These are phyloP conservation scores for Calonectria leucothoes DNA, from an alignment of 2,329 filamentous ascomycete species.

Conservation along the genomic window DNA sequence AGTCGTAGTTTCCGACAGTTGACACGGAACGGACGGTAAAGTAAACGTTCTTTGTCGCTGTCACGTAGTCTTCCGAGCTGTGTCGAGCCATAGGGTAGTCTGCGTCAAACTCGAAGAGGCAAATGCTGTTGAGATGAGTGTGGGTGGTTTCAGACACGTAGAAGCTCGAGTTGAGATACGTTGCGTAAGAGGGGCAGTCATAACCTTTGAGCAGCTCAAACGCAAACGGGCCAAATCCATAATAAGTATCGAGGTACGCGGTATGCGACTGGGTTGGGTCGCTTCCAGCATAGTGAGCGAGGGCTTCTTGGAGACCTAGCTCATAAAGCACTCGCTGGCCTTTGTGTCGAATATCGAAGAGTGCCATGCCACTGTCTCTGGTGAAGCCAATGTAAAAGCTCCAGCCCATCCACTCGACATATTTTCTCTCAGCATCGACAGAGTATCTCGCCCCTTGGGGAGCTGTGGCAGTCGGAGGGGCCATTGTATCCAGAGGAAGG, in stretches of 20 bases:
- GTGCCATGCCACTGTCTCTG: slow-evolving; percentile 58
- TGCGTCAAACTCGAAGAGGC: slow-evolving; percentile 64
- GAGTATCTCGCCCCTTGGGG: slow-evolving; percentile 16
- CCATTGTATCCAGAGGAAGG: slow-evolving; percentile 19
- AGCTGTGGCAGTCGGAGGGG: neutral
- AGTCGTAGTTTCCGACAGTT: slow-evolving; percentile 57
- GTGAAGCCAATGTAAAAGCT: slow-evolving; percentile 64
- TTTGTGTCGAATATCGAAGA: slow-evolving; percentile 65
- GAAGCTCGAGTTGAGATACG: slow-evolving; percentile 60
- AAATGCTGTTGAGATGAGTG: slow-evolving; percentile 63
- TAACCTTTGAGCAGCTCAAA: slow-evolving; percentile 60
- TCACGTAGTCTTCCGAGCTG: slow-evolving; percentile 13
- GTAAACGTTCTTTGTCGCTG: slow-evolving; percentile 16
- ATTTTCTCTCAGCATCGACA: slow-evolving; percentile 13
- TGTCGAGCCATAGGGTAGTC: slow-evolving; percentile 60
- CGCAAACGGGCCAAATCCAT: slow-evolving; percentile 59
- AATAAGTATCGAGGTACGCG: slow-evolving; percentile 59
- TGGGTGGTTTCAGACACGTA: slow-evolving; percentile 56
- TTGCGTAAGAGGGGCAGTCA: slow-evolving; percentile 64
- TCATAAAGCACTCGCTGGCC: slow-evolving; percentile 68
- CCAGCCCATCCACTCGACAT: slow-evolving; percentile 23
- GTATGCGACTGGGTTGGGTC: slow-evolving; percentile 60
- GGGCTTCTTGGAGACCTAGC: slow-evolving; percentile 65
- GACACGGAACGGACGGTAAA: slow-evolving; percentile 16
- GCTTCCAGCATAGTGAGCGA: slow-evolving; percentile 62